Conservation (phyloP, 23 red algal genomes). For the Cyanidiococcus yangmingshanensis region DNA sequence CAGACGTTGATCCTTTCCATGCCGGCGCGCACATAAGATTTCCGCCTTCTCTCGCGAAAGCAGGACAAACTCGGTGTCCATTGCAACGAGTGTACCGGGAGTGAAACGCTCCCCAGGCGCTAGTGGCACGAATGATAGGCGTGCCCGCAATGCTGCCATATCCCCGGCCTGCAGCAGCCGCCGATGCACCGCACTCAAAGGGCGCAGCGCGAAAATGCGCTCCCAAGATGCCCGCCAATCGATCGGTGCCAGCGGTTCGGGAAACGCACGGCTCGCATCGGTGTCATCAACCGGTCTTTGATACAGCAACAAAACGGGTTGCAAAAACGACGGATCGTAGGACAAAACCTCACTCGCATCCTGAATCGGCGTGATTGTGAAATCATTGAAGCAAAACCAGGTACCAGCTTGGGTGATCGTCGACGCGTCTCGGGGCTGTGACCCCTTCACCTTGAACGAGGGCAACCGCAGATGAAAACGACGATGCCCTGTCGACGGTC, state of each 20-base stretch:
- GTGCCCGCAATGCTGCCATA: neutral
- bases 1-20: neutral
- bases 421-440: neutral
- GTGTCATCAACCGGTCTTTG: conserved; percentile 15
- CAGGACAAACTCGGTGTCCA: conserved; percentile 90
- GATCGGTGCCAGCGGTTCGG: neutral
- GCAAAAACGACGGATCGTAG: conserved; percentile 51
- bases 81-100: conserved; percentile 48
- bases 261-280: neutral
- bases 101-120: conserved; percentile 28
- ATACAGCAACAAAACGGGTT: conserved; percentile 60
- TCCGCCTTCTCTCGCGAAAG: conserved; percentile 56
- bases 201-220: conserved; percentile 5
- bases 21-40: conserved; percentile 40
- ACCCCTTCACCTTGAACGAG: conserved; percentile 20
- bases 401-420: neutral
- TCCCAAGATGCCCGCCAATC: neutral
- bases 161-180: conserved; percentile 1
- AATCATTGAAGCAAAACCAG: conserved; percentile 96
- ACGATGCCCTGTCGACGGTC: neutral
- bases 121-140: conserved; percentile 7
- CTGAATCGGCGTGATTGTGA: conserved; percentile 62
- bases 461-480: conserved; percentile 23
- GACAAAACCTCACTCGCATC: conserved; percentile 39
- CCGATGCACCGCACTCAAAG: neutral